These are phyloP conservation scores for Nemophila menziesii DNA, from an alignment of 257 asterid genomes.

Conservation along the genomic window DNA sequence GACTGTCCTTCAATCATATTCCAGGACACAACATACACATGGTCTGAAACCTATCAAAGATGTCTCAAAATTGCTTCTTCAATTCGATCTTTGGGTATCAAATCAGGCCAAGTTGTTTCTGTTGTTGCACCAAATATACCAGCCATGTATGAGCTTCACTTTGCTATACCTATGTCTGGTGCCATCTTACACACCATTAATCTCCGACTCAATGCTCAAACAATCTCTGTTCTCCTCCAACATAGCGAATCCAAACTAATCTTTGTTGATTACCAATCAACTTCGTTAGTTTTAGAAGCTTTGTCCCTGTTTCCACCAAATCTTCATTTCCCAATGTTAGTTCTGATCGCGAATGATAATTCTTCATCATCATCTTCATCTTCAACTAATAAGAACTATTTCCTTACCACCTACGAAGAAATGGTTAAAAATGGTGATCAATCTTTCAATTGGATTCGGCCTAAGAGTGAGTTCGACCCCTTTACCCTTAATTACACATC, in stretches of 20 bases:
- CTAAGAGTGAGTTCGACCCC: constrained; percentile 46
- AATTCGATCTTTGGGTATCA: constrained; percentile 36
- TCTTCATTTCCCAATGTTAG: constrained; percentile 23
- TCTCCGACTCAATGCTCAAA: constrained; percentile 57
- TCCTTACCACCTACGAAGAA: constrained; percentile 21
- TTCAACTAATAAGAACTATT: background rate
- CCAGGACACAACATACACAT: constrained; percentile 28
- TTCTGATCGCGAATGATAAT: constrained; percentile 21
- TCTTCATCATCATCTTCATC: background rate
- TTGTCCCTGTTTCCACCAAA: constrained; percentile 32
- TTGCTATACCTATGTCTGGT: constrained; percentile 73
- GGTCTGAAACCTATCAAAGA: constrained; percentile 44
- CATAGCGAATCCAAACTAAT: constrained; percentile 50
- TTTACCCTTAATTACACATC: constrained; percentile 60
- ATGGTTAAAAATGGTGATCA: constrained; percentile 33
- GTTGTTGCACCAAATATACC: constrained; percentile 65
- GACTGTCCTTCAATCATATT: constrained; percentile 48
- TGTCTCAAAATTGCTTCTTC: constrained; percentile 53
- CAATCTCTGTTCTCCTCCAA: constrained; percentile 42
- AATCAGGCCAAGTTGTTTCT: constrained; percentile 41
- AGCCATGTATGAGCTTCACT: constrained; percentile 75
- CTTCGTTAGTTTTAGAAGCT: constrained; percentile 32
- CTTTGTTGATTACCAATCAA: constrained; percentile 45
- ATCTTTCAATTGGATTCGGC: constrained; percentile 49
- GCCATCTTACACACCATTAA: constrained; percentile 54